These are phyloP conservation scores for Phlegmacium glaucopus DNA, from an alignment of 768 basidiomycete genomes.

Conservation along the genomic window DNA sequence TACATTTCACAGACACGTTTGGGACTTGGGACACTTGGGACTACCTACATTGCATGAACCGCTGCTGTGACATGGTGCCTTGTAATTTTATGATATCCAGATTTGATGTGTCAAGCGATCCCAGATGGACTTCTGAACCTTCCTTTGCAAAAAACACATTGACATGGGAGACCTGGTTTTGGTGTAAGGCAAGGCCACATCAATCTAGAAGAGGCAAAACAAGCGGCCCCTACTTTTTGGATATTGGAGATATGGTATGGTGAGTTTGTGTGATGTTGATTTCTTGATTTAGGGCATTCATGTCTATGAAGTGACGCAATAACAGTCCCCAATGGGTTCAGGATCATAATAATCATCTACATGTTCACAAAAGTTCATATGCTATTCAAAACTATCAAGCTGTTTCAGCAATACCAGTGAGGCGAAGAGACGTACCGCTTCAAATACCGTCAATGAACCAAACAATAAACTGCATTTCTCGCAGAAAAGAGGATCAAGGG, in stretches of 20 bases:
- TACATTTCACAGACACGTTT: constrained; percentile 32
- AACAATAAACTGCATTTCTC: too few species aligned
- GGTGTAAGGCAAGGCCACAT: constrained; percentile 18
- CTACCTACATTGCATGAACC: constrained; percentile 28
- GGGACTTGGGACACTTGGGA: too few species aligned
- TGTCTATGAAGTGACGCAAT: constrained; percentile 8
- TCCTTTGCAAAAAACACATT: constrained; percentile 25
- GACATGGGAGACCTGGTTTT: constrained; percentile 23
- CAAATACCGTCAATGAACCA: too few species aligned
- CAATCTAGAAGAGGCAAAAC: neutral
- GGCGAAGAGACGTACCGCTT: too few species aligned
- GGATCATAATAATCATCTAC: neutral
- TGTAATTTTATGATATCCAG: constrained; percentile 33
- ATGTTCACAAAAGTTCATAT: constrained; percentile 8
- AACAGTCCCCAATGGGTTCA: neutral
- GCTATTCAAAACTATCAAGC: too few species aligned
- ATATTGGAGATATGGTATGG: constrained; percentile 30
- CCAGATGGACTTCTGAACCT: constrained; percentile 33
- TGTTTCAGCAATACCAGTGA: too few species aligned
- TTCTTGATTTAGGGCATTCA: constrained; percentile 6
- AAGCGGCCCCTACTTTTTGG: constrained; percentile 10
- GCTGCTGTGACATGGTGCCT: constrained; percentile 34
- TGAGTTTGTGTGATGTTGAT: constrained; percentile 9
- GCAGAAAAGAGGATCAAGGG: too few species aligned
- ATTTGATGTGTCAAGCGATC: constrained; percentile 38